These are phyloP conservation scores for Agaricales sp. DNA, from an alignment of 1,284 basidiomycete species.

Conservation along the genomic window DNA sequence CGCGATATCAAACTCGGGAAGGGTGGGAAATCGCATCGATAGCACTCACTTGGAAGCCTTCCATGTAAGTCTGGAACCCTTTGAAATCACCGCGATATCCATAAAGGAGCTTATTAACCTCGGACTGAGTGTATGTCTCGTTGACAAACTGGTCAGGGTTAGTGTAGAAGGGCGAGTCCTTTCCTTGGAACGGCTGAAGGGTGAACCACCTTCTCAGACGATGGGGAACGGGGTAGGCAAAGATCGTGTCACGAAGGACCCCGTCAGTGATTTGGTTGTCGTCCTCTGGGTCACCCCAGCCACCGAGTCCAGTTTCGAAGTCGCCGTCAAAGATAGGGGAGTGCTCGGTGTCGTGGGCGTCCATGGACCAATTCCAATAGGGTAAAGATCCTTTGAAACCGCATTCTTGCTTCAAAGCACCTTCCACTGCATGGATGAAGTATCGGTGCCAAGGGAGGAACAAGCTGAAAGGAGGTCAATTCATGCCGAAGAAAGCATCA, in stretches of 20 bases:
- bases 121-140: conserved; percentile 18
- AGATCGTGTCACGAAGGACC: conserved; percentile 4
- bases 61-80: conserved; percentile 24
- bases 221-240: conserved; percentile 8
- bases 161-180: conserved; percentile 12
- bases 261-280: conserved; percentile 6
- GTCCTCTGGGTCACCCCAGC: conserved; percentile 7
- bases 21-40: neutral
- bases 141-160: conserved; percentile 17
- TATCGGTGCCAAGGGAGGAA: conserved; percentile 2
- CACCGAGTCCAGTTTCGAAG: conserved; percentile 6
- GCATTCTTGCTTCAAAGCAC: neutral
- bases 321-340: conserved; percentile 1
- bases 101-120: conserved; percentile 18
- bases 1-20: neutral
- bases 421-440: neutral
- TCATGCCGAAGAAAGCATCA: neutral
- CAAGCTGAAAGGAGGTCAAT: neutral
- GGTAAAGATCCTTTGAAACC: neutral
- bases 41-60: conserved; percentile 17
- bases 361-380: conserved; percentile 2
- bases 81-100: conserved; percentile 22
- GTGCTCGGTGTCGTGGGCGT: neutral
- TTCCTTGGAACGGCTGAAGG: conserved; percentile 1
- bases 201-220: conserved; percentile 7